phyloP scores from a whole-genome alignment of 2,329 filamentous ascomycete species.

The Xylogone sp. region DNA sequence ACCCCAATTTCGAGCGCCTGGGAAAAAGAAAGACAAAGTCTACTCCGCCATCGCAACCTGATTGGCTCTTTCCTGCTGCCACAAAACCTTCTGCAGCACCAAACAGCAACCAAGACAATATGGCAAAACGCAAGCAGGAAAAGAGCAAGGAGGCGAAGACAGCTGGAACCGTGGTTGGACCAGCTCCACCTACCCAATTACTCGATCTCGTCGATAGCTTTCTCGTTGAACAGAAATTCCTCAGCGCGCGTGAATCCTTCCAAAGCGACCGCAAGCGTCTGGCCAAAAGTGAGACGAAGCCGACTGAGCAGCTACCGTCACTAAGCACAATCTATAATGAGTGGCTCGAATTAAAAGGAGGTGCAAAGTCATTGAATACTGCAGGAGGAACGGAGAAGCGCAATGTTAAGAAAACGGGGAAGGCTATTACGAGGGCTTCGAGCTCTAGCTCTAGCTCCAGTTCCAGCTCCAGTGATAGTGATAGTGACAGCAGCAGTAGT shows the following conservation, averaged over 20 bases:
- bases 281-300: constrained; percentile 24
- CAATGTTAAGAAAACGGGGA: constrained; percentile 4
- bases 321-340: constrained; percentile 33
- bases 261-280: constrained; percentile 53
- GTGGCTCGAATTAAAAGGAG: constrained; percentile 29
- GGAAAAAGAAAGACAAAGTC: constrained; percentile 23
- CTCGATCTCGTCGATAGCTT: constrained; percentile 65
- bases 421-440: constrained; percentile 32
- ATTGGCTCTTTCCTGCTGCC: constrained; percentile 27
- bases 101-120: constrained; percentile 8
- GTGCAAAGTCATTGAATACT: constrained; percentile 6
- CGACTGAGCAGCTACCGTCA: constrained; percentile 22
- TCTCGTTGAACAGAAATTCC: constrained; percentile 62
- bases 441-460: too few relatives aligned
- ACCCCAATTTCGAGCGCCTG: constrained; percentile 28
- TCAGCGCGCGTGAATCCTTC: constrained; percentile 57
- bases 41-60: constrained; percentile 21
- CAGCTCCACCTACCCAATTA: constrained; percentile 53
- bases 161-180: constrained; percentile 17
- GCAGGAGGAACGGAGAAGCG: not conserved
- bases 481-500: constrained; percentile 27
- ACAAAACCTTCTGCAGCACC: constrained; percentile 12
- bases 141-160: constrained; percentile 16
- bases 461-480: constrained; percentile 16
- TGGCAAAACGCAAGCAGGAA: constrained; percentile 21